Percentiles rank a stretch among this genome's conserved stretches.
phyloP scores from a whole-genome alignment of 2,329 filamentous ascomycete genomes.

The Parascedosporium putredinis region DNA sequence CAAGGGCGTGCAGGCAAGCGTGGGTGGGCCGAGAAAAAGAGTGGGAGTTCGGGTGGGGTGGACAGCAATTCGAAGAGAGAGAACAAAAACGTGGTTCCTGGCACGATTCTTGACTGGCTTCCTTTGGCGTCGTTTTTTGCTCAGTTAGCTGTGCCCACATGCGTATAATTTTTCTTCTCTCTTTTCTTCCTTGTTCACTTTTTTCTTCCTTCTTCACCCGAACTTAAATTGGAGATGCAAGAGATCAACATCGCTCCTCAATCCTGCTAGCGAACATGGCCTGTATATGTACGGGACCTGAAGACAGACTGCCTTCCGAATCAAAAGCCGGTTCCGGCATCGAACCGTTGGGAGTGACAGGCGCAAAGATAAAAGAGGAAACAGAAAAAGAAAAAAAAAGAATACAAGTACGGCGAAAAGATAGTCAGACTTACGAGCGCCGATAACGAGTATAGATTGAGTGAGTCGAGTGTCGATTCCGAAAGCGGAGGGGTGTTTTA shows the following conservation, averaged over 20 bases:
- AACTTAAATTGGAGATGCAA: no score
- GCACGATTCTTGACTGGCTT: slow-evolving; percentile 2
- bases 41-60: neutral
- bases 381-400: neutral
- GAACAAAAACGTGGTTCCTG: slow-evolving; percentile 5
- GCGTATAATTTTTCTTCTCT: no score
- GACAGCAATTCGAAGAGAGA: no score
- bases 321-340: no score
- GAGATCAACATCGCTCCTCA: no score
- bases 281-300: no score
- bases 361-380: no score
- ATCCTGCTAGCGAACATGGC: no score
- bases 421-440: neutral
- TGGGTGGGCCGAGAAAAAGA: neutral
- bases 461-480: neutral
- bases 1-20: neutral
- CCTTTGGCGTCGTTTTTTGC: neutral
- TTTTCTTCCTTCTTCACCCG: neutral
- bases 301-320: no score
- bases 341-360: no score
- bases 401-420: neutral
- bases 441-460: neutral
- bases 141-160: no score
- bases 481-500: neutral
- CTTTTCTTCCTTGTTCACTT: neutral